Conservation (phyloP, 2,329 filamentous ascomycete genomes). For the Xenosphaeropsis pyriputrescens region DNA sequence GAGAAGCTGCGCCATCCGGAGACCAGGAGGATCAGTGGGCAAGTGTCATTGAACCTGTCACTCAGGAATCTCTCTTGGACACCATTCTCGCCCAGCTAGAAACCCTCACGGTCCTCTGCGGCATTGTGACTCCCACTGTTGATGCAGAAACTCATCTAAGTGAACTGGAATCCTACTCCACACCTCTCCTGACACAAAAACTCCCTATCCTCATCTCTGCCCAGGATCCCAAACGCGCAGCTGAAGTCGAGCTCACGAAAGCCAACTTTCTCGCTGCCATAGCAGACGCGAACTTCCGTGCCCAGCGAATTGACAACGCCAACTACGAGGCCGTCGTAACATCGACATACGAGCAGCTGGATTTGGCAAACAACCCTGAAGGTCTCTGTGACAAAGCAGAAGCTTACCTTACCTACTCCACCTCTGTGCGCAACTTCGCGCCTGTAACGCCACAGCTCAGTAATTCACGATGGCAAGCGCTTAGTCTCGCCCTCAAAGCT, state of each 20-base stretch:
- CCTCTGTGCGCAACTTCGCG: slow-evolving; percentile 13
- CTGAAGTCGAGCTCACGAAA: slow-evolving; percentile 36
- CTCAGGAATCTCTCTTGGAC: slow-evolving; percentile 49
- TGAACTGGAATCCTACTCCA: slow-evolving; percentile 42
- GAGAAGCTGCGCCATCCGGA: slow-evolving; percentile 12
- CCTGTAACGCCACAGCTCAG: slow-evolving; percentile 18
- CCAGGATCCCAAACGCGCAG: slow-evolving; percentile 22
- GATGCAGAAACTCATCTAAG: slow-evolving; percentile 27
- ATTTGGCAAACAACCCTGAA: slow-evolving; percentile 26
- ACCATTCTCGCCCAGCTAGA: slow-evolving; percentile 50
- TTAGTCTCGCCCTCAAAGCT: slow-evolving; percentile 32
- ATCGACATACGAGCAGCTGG: slow-evolving; percentile 23
- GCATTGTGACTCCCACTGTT: slow-evolving; percentile 23
- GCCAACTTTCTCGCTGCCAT: slow-evolving; percentile 41
- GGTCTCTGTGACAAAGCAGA: slow-evolving; percentile 39
- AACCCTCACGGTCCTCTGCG: slow-evolving; percentile 34
- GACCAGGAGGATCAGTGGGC: slow-evolving; percentile 43
- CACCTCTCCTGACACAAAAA: slow-evolving; percentile 33
- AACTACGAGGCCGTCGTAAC: slow-evolving; percentile 33
- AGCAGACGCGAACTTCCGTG: slow-evolving; percentile 39
- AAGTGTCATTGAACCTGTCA: slow-evolving; percentile 50
- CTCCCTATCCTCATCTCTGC: slow-evolving; percentile 33
- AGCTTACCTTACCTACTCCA: slow-evolving; percentile 35
- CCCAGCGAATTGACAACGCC: slow-evolving; percentile 28
- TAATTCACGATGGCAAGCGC: slow-evolving; percentile 31